These are phyloP conservation scores for Didymella lethalis DNA, from an alignment of 2,329 filamentous ascomycete genomes.

Conservation along the genomic window DNA sequence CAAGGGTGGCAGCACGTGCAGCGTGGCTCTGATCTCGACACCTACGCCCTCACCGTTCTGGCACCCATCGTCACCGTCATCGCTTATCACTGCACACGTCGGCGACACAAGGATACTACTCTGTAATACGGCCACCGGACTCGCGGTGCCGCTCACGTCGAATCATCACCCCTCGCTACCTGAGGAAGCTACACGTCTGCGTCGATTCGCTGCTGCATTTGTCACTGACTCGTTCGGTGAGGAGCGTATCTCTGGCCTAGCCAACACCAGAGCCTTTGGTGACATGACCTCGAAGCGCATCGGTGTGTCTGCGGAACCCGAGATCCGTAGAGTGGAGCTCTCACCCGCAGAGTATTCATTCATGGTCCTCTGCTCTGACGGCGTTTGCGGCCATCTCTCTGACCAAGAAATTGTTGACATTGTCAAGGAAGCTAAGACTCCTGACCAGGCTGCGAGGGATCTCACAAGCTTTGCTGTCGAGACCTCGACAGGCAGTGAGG, in stretches of 20 bases:
- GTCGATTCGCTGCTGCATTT: constrained; percentile 85
- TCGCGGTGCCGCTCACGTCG: constrained; percentile 80
- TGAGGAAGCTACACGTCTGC: constrained; percentile 80
- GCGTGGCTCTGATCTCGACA: constrained; percentile 88
- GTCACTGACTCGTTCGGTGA: constrained; percentile 97
- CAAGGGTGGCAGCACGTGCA: constrained; percentile 92
- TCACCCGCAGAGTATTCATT: constrained; percentile 87
- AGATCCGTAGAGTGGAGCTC: constrained; percentile 81
- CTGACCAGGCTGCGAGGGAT: constrained; percentile 80
- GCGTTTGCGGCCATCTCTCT: constrained; percentile 81
- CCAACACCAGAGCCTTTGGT: constrained; percentile 93
- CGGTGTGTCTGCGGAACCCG: constrained; percentile 92
- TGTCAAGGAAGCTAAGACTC: constrained; percentile 90
- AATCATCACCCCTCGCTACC: constrained; percentile 94
- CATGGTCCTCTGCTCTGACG: constrained; percentile 86
- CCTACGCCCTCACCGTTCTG: constrained; percentile 92
- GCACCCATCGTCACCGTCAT: constrained; percentile 87
- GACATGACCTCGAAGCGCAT: constrained; percentile 92
- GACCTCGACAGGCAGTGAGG: constrained; percentile 63
- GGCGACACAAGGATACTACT: constrained; percentile 92
- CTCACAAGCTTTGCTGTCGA: constrained; percentile 91
- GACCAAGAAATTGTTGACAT: constrained; percentile 98
- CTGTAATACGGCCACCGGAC: constrained; percentile 83
- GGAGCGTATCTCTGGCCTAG: constrained; percentile 90
- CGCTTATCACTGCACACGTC: constrained; percentile 86